Base-by-base conservation (phyloP, 768 basidiomycete genomes). In the Favolaschia claudopus region DNA sequence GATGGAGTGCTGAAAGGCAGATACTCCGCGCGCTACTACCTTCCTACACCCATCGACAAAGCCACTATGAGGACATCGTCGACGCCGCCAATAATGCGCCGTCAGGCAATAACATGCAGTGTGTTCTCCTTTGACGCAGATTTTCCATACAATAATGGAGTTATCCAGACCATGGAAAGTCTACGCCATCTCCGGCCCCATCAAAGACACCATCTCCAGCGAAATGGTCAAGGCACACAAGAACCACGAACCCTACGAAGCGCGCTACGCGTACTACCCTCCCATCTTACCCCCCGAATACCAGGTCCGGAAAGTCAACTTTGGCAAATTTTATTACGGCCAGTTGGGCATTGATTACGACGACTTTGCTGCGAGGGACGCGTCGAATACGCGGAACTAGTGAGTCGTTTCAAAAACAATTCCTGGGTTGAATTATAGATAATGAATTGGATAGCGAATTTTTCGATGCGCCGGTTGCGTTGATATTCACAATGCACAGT, bases 91-190 rank as follows among this genome's bases (percentile, higher is more conserved):
- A 55, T 5, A 28, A 27, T 22, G 43, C 63, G 17, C 64, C 64
- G 4, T 65, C 64, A 5, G 60, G 59, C 25, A 45, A 44, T 38
- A 65, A 65, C 38, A 58, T 55, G 37, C 64, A 65, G 64, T 65
- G 52, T 28, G 52, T 55, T 15, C 24, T 34, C 17, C n/a, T 19
- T 19, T 27, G 9, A 17, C 12, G 10, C 17, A 10, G 14, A 7
- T 14, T 7, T 13, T 48, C 14, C 25, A 39, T 17, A 20, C 27
- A 29, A 33, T 7, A 17, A 14, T 38, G 20, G 28, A 51, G 13
- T 24, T 29, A 19, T 48, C 9, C 51, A 66, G 65, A 25, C 62
- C 65, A 5, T 66, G 61, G 62, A 66, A 60, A n/a, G 65, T 66
- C n/a, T 60, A 66, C 25, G 39, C 36, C 39, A 13, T 66, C 19